phyloP scores from a whole-genome alignment of 768 basidiomycete species.

The Trametes coccinea region DNA sequence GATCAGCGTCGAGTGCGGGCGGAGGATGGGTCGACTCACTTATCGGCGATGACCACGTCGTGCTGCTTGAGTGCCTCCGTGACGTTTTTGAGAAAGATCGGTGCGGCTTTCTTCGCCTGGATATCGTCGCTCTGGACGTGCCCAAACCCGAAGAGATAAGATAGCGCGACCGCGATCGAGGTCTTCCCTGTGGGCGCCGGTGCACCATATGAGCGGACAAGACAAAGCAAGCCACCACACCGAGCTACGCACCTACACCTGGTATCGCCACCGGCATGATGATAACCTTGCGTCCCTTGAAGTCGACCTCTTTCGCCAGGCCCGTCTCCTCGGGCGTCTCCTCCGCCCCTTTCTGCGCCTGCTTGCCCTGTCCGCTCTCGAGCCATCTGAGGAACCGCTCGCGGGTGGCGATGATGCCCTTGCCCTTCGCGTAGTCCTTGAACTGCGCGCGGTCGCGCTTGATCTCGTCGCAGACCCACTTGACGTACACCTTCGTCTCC shows the following conservation, averaged over 20 bases:
- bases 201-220: background rate
- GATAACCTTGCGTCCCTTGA: slow-evolving; percentile 67
- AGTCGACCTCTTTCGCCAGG: slow-evolving; percentile 24
- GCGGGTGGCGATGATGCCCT: slow-evolving; percentile 83
- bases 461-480: slow-evolving; percentile 85
- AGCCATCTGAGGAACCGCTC: slow-evolving; percentile 78
- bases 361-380: slow-evolving; percentile 48
- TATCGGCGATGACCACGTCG: slow-evolving; percentile 90
- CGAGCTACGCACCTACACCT: slow-evolving; percentile 72
- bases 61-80: slow-evolving; percentile 54
- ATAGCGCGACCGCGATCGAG: slow-evolving; percentile 73
- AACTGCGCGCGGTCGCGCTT: slow-evolving; percentile 59
- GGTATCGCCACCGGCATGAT: slow-evolving; percentile 90
- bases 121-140: slow-evolving; percentile 97
- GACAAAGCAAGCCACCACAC: background rate
- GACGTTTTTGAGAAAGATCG: slow-evolving; percentile 74
- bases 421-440: slow-evolving; percentile 60
- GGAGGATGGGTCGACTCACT: slow-evolving; percentile 47
- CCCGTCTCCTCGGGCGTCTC: slow-evolving; percentile 34
- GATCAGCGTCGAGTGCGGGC: background rate
- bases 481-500: slow-evolving; percentile 78
- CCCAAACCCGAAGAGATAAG: slow-evolving; percentile 78
- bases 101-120: slow-evolving; percentile 68
- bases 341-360: slow-evolving; percentile 25
- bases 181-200: slow-evolving; percentile 75